A percentile compares a stretch with the other conserved stretches of the same genome.
These are phyloP conservation scores for Eucalyptus polyanthemos DNA, from an alignment of 345 rosid genomes.

Conservation along the genomic window DNA sequence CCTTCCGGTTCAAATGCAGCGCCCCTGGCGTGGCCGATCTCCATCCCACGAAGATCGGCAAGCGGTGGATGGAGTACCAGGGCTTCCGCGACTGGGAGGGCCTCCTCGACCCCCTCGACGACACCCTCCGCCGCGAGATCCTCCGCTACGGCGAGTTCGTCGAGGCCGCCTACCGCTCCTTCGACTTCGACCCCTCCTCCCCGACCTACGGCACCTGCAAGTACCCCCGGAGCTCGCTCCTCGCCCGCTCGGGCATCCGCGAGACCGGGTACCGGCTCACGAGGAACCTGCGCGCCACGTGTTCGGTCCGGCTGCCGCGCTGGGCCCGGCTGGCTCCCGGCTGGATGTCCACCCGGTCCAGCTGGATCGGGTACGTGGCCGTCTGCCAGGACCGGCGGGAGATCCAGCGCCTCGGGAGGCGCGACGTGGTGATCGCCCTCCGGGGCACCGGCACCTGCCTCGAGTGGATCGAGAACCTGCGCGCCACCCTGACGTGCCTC, in stretches of 20 bases:
- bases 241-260: slow-evolving; percentile 6
- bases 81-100: slow-evolving; percentile 53
- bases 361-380: slow-evolving; percentile 67
- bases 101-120: slow-evolving; percentile 50
- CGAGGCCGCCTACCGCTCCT: slow-evolving; percentile 37
- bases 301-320: slow-evolving; percentile 28
- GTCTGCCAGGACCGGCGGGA: slow-evolving; percentile 45
- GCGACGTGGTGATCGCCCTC: slow-evolving; percentile 44
- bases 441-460: slow-evolving; percentile 57
- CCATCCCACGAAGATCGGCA: background rate
- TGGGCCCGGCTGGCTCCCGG: slow-evolving; percentile 28
- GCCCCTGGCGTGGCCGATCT: background rate
- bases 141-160: slow-evolving; percentile 50
- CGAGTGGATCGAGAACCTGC: slow-evolving; percentile 57
- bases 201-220: slow-evolving; percentile 21
- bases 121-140: slow-evolving; percentile 33
- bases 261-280: slow-evolving; percentile 29
- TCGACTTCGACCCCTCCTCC: slow-evolving; percentile 37
- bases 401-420: slow-evolving; percentile 43
- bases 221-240: slow-evolving; percentile 19
- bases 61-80: slow-evolving; percentile 42
- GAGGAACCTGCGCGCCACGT: slow-evolving; percentile 35
- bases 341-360: slow-evolving; percentile 37
- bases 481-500: slow-evolving; percentile 26
- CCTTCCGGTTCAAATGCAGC: background rate